Conservation (phyloP, 2,329 filamentous ascomycete species). For the Eurotiales sp. region DNA sequence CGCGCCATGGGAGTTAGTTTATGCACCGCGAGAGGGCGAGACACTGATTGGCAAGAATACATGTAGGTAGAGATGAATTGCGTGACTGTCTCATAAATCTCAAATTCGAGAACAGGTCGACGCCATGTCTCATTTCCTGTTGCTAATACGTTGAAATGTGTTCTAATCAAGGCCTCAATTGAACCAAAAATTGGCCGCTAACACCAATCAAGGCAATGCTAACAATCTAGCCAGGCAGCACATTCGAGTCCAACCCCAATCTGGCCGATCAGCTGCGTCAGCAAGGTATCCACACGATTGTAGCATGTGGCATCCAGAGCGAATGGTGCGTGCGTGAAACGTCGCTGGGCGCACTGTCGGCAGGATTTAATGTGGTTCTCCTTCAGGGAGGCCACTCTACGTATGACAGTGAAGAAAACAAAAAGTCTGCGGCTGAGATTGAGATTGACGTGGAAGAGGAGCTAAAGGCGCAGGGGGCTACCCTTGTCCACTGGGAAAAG, state of each 20-base stretch:
- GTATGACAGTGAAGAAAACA: neutral
- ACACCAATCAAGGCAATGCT: neutral
- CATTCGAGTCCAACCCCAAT: constrained; percentile 1
- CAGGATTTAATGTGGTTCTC: neutral
- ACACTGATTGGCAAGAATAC: neutral
- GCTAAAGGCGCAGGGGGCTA: neutral
- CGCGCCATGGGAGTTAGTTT: constrained; percentile 1
- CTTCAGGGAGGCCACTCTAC: constrained; percentile 6
- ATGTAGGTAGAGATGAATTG: neutral
- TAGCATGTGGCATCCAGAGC: constrained; percentile 5
- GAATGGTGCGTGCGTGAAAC: constrained; percentile 7
- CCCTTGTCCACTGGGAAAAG: neutral
- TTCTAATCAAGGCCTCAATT: neutral
- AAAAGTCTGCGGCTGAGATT: neutral
- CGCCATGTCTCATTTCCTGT: too few relatives aligned
- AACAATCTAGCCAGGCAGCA: neutral
- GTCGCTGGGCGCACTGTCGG: neutral
- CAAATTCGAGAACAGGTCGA: too few relatives aligned
- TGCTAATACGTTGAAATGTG: neutral
- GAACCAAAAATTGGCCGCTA: neutral
- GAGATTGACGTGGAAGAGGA: neutral
- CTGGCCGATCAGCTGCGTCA: neutral
- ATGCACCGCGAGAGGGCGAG: neutral
- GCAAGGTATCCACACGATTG: neutral
- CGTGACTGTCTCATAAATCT: too few relatives aligned